Percentiles rank a stretch among this genome's conserved stretches.
These are phyloP conservation scores for Cenococcum geophilum DNA, from an alignment of 495 filamentous ascomycete species.

Conservation along the genomic window DNA sequence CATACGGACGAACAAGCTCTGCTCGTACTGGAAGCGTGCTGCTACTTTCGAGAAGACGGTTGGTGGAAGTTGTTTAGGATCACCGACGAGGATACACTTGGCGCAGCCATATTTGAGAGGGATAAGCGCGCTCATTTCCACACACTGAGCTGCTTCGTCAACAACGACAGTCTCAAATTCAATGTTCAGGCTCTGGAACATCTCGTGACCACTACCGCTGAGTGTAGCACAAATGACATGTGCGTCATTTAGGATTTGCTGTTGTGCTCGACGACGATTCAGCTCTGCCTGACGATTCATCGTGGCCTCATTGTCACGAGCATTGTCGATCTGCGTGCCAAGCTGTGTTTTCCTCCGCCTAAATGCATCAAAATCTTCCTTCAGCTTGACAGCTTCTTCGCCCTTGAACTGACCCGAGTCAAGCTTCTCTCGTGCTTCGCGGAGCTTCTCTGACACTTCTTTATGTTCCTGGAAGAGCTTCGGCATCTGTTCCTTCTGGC, in stretches of 20 bases:
- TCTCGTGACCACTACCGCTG: conserved; percentile 92
- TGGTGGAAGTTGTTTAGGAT: conserved; percentile 93
- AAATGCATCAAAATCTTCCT: conserved; percentile 66
- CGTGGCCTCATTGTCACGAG: conserved; percentile 75
- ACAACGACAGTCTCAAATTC: conserved; percentile 99
- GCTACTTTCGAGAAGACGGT: conserved; percentile 93
- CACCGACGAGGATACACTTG: conserved; percentile 95
- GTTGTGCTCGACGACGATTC: conserved; percentile 73
- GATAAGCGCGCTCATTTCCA: conserved; percentile 93
- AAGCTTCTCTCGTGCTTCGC: conserved; percentile 57
- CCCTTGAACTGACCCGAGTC: conserved; percentile 64
- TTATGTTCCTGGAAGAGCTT: conserved; percentile 79
- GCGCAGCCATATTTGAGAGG: conserved; percentile 95
- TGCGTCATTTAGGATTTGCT: conserved; percentile 80
- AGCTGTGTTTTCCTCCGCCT: conserved; percentile 71
- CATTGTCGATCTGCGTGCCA: conserved; percentile 73
- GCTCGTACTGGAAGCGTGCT: conserved; percentile 88
- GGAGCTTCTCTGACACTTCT: conserved; percentile 62
- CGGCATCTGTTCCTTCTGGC: conserved; percentile 54
- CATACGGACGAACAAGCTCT: conserved; percentile 97
- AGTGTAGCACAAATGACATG: conserved; percentile 94
- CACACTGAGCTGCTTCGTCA: conserved; percentile 96
- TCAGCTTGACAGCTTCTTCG: conserved; percentile 57
- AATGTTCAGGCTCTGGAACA: conserved; percentile 89
- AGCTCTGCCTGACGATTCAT: conserved; percentile 76